A percentile compares a stretch with the other conserved stretches of the same genome.
phyloP scores from a whole-genome alignment of 2,329 filamentous ascomycete species.

The Penicillium sp. region DNA sequence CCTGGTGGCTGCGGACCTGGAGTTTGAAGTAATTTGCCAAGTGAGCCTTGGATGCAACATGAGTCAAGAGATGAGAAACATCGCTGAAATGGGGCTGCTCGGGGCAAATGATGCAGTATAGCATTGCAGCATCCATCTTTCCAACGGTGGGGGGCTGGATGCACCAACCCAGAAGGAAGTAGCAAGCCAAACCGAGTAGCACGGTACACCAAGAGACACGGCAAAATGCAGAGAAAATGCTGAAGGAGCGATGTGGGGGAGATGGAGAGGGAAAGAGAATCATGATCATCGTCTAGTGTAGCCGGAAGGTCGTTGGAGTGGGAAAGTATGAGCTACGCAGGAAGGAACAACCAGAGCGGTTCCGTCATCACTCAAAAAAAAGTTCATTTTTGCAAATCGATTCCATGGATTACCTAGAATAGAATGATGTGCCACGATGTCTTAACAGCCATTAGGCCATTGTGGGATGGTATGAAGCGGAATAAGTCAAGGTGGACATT shows the following conservation, averaged over 20 bases:
- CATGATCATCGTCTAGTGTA: too few relatives aligned
- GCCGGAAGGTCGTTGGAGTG: too few relatives aligned
- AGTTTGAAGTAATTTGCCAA: conserved; percentile 76
- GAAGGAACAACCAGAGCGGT: too few relatives aligned
- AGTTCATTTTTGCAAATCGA: too few relatives aligned
- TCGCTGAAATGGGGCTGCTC: conserved; percentile 79
- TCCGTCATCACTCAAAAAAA: too few relatives aligned
- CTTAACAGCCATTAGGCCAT: conserved; percentile 38
- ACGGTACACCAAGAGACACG: conserved; percentile 3
- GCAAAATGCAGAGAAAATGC: conserved; percentile 7
- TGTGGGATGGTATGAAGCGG: conserved; percentile 36
- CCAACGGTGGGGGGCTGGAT: conserved; percentile 11
- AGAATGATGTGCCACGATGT: conserved; percentile 34
- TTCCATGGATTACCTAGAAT: not conserved
- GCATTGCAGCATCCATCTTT: conserved; percentile 52
- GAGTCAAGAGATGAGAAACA: conserved; percentile 83
- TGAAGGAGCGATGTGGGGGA: conserved; percentile 19
- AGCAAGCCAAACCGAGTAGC: conserved; percentile 23
- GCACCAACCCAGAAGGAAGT: conserved; percentile 17
- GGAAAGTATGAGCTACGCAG: too few relatives aligned
- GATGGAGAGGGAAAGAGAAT: conserved; percentile 1
- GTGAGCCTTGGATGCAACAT: conserved; percentile 89
- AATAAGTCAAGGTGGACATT: conserved; percentile 39
- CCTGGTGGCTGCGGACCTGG: conserved; percentile 63
- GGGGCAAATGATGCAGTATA: conserved; percentile 78